These are phyloP conservation scores for Dryas octopetala DNA, from an alignment of 306 rosid species.

Conservation along the genomic window DNA sequence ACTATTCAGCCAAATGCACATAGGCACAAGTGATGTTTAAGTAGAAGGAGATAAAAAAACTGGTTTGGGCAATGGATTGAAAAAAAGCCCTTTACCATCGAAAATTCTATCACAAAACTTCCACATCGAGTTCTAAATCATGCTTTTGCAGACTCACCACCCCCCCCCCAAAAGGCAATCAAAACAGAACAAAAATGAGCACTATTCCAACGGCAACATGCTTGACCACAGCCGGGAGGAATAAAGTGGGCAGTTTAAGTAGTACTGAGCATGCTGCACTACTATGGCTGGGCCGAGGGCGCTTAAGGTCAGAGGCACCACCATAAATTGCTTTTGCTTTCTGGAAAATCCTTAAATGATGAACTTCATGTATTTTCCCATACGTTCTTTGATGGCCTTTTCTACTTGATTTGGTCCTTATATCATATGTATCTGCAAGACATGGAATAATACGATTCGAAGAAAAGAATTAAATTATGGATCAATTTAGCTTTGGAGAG, in stretches of 20 bases:
- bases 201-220: constrained; percentile 26
- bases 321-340: constrained; percentile 31
- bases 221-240: constrained; percentile 23
- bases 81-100: not conserved
- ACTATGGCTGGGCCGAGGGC: constrained; percentile 11
- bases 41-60: not conserved
- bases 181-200: constrained; percentile 26
- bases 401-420: constrained; percentile 24
- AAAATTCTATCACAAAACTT: not conserved
- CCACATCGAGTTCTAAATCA: not conserved
- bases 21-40: not conserved
- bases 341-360: constrained; percentile 7
- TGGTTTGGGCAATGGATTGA: not conserved
- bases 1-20: too few species aligned
- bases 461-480: not conserved
- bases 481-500: not conserved
- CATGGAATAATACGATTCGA: not conserved
- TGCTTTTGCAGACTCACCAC: not conserved
- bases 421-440: constrained; percentile 30
- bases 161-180: not conserved
- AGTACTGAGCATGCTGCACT: constrained; percentile 25
- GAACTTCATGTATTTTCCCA: constrained; percentile 29
- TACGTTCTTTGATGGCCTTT: constrained; percentile 19
- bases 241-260: constrained; percentile 23
- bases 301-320: constrained; percentile 35